phyloP scores from a whole-genome alignment of 805 yeast genomes.

The Lipomyces mesembrius region DNA sequence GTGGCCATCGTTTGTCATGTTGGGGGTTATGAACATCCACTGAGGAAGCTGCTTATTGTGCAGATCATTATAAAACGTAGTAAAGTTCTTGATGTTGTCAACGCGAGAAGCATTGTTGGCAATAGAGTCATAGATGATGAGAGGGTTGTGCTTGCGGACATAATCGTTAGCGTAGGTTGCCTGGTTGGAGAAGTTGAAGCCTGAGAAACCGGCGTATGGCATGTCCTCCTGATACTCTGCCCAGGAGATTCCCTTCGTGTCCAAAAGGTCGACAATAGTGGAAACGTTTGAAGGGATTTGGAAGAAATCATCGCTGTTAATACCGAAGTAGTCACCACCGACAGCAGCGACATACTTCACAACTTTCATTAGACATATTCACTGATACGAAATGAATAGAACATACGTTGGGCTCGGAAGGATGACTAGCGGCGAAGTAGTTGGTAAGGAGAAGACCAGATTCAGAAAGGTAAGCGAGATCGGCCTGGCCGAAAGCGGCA shows the following conservation, averaged over 20 bases:
- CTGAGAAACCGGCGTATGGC: conserved; percentile 59
- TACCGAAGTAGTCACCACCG: conserved; percentile 58
- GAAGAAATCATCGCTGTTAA: conserved; percentile 54
- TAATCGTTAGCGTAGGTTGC: conserved; percentile 53
- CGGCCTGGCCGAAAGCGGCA: conserved; percentile 54
- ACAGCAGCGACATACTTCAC: conserved; percentile 51
- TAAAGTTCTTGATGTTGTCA: conserved; percentile 55
- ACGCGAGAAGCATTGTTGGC: conserved; percentile 47
- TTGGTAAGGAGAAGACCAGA: conserved; percentile 55
- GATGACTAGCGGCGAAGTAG: conserved; percentile 59
- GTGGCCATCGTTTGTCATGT: conserved; percentile 60
- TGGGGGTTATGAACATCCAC: conserved; percentile 59
- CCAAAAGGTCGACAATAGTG: conserved; percentile 55
- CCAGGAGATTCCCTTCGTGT: conserved; percentile 55
- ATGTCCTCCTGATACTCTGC: conserved; percentile 59
- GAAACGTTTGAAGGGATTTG: conserved; percentile 54
- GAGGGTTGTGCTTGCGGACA: conserved; percentile 59
- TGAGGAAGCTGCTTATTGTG: conserved; percentile 53
- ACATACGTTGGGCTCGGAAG: conserved; percentile 56
- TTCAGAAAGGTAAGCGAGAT: conserved; percentile 51
- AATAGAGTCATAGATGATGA: conserved; percentile 52
- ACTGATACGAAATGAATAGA: not conserved
- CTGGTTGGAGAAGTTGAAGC: conserved; percentile 54
- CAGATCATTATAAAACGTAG: conserved; percentile 52
- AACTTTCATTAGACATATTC: not conserved